phyloP scores from a whole-genome alignment of 805 yeast species.

The Pichia gijzeniarum region DNA sequence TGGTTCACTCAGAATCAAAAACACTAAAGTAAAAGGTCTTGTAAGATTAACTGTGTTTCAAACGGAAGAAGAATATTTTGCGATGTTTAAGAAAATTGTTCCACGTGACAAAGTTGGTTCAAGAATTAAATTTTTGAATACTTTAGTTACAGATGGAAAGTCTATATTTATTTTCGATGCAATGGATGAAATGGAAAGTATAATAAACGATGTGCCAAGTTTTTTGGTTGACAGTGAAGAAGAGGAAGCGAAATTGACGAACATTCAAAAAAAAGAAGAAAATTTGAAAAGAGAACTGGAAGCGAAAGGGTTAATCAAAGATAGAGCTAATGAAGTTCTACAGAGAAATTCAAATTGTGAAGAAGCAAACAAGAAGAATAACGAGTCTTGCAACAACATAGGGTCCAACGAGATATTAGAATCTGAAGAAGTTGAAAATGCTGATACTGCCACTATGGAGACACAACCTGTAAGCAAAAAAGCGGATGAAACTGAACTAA shows the following conservation, averaged over 20 bases:
- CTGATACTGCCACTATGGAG: no score
- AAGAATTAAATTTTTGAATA: conserved; percentile 18
- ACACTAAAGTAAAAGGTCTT: conserved; percentile 14
- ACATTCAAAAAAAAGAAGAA: neutral
- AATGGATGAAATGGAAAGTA: conserved; percentile 9
- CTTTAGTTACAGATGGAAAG: conserved; percentile 22
- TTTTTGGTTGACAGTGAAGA: conserved; percentile 11
- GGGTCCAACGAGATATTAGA: no score
- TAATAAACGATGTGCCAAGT: conserved; percentile 3
- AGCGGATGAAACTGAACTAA: no score
- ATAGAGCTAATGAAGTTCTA: no score
- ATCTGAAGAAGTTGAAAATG: no score
- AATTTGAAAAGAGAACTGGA: neutral
- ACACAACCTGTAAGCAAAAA: no score
- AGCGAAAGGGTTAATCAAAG: no score
- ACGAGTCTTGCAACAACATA: no score
- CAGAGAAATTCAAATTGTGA: no score
- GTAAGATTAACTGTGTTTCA: conserved; percentile 15
- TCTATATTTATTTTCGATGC: conserved; percentile 17
- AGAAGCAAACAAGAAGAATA: no score
- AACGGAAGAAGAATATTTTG: conserved; percentile 16
- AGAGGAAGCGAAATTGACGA: conserved; percentile 6
- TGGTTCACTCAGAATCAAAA: conserved; percentile 7
- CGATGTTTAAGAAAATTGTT: conserved; percentile 15
- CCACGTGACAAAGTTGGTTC: conserved; percentile 12